Evolutionary conservation across 306 rosid genomes (phyloP).

Genomic region (Dalbergia oliveri): DNA sequence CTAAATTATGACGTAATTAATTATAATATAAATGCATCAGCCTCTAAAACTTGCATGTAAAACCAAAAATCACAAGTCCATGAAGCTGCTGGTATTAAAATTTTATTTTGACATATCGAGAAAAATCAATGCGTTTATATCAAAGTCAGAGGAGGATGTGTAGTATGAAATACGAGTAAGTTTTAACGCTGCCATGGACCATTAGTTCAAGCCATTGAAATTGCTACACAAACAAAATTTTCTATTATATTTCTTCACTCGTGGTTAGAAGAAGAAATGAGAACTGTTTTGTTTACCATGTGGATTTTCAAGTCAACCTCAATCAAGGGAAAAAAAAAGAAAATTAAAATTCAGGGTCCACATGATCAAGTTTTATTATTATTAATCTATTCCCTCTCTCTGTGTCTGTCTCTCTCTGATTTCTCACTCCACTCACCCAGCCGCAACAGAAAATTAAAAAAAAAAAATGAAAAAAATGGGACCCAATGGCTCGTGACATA

Average conservation of each 20-base stretch:
- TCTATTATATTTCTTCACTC: neutral
- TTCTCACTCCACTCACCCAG: constrained; percentile 39
- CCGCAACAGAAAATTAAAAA: constrained; percentile 37
- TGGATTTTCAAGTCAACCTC: constrained; percentile 46
- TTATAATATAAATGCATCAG: neutral
- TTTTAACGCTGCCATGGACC: neutral
- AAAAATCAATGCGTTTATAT: neutral
- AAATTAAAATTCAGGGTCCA: constrained; percentile 27
- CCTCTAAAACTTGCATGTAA: neutral
- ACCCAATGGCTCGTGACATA: constrained; percentile 36
- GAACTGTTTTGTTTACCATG: constrained; percentile 36
- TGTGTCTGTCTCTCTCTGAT: no score
- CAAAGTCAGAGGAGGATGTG: constrained; percentile 21
- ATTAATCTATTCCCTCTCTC: neutral
- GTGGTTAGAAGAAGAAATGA: constrained; percentile 2
- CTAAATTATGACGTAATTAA: neutral
- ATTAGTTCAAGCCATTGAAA: neutral
- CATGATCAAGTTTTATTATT: constrained; percentile 5
- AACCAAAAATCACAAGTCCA: neutral
- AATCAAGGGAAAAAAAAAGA: constrained; percentile 2
- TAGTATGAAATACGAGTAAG: neutral
- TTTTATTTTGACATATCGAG: neutral
- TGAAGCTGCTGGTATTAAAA: neutral
- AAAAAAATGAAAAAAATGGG: neutral
- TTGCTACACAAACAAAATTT: neutral